Evolutionary conservation across 1,284 basidiomycete genomes (phyloP), one percentile per base, ranked within the genome.

Genomic region (Ceratobasidium sp.): DNA sequence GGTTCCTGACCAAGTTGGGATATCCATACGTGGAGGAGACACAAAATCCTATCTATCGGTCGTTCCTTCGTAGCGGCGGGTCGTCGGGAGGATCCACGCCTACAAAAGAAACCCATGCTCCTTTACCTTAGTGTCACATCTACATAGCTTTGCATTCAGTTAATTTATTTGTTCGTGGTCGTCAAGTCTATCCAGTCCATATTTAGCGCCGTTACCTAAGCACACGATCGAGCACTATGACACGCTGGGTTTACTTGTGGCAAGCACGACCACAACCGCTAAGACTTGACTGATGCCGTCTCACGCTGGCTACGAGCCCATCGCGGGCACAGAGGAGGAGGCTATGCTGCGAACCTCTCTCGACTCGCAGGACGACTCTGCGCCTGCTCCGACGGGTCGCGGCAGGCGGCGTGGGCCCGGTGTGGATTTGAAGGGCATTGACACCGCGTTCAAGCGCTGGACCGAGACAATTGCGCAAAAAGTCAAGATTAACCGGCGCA

Each of bases 21-120:
- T 99, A 98, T 83, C 88, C 91, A 0, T 98, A 92, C 84, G 92
- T 96, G 15, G 97, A 99, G 84, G 97, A 99, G 86, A 99, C 97
- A 23, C 84, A 94, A 56, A 99, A 98, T 82, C 89, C 90, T 28
- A 92, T 97, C 4, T 97, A 96, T 85, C 92, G 89, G 81, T 89
- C 92, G 80, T 98, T 94, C 84, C 86, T 95, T 38, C 71, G 71
- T 40, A 68, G 77, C 42, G 77, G 71, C 13, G 71, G 71, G 33
- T 74, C 61, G 20, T 74, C 71, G 17, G 71, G 59, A n/a, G 48
- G 46, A 17, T 64, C 71, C 6, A 74, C 71, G 26, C 71, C 71
- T 3, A 74, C 71, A 3, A 74, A 44, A 44, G 20, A 23, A 10
- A 6, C 56, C 1, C 17, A 61, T n/a, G n/a, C n/a, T 38, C 40